phyloP scores from a whole-genome alignment of 108 stramenopile species.

The Parmales sp. region DNA sequence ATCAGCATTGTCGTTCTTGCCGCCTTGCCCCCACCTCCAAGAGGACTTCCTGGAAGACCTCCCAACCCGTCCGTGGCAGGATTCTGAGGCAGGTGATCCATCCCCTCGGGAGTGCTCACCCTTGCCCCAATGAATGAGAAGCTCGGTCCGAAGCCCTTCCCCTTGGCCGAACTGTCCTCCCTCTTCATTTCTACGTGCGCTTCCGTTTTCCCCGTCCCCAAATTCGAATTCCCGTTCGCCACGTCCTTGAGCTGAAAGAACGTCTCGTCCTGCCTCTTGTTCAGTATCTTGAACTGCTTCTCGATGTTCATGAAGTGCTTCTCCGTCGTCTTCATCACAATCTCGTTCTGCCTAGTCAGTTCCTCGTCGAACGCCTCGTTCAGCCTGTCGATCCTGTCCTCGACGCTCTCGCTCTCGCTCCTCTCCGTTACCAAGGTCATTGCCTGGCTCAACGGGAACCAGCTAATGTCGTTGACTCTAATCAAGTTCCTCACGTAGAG shows the following conservation, averaged over 20 bases:
- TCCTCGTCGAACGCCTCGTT: background rate
- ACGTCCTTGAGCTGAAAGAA: background rate
- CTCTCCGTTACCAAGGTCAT: background rate
- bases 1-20: constrained; percentile 1
- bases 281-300: background rate
- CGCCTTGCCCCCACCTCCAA: background rate
- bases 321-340: background rate
- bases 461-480: constrained; percentile 4
- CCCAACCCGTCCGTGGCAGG: no score
- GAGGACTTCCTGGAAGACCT: no score
- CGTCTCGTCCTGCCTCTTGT: background rate
- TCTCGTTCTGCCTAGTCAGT: background rate
- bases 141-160: background rate
- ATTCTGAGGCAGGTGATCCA: background rate
- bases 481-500: constrained; percentile 17
- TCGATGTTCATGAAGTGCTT: background rate
- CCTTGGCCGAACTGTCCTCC: no score
- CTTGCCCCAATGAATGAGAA: background rate
- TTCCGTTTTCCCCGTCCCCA: background rate
- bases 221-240: background rate
- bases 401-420: background rate
- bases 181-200: background rate
- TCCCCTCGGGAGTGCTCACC: background rate
- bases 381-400: background rate
- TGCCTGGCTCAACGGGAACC: constrained; percentile 5